Conservation (phyloP, 1,139 yeast species). For the Suhomyces wounanorum region DNA sequence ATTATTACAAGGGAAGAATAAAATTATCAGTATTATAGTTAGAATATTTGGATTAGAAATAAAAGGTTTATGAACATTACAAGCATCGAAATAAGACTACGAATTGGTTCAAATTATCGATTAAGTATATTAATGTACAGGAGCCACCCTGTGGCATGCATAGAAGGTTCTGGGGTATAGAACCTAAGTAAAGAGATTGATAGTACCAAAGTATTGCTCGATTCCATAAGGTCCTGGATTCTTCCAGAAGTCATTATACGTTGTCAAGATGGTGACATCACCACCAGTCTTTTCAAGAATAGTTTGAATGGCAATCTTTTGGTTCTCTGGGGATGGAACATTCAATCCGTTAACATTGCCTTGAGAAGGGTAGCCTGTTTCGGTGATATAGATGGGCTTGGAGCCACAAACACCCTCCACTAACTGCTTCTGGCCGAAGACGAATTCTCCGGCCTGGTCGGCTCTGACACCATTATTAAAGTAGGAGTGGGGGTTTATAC, state of each 20-base stretch:
- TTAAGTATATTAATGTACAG: neutral
- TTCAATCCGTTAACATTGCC: conserved; percentile 74
- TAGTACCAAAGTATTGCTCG: conserved; percentile 83
- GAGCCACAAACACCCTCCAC: conserved; percentile 56
- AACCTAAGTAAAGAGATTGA: conserved; percentile 37
- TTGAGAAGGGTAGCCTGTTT: conserved; percentile 85
- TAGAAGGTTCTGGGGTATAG: neutral
- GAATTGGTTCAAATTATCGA: neutral
- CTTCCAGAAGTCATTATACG: conserved; percentile 85
- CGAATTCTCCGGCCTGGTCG: conserved; percentile 69
- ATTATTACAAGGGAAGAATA: neutral
- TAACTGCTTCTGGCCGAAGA: conserved; percentile 58
- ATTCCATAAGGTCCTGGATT: conserved; percentile 80
- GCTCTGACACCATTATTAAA: conserved; percentile 68
- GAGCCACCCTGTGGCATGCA: neutral
- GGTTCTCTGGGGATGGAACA: conserved; percentile 71
- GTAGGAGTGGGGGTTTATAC: conserved; percentile 85
- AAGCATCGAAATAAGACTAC: neutral
- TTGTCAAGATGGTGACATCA: conserved; percentile 70
- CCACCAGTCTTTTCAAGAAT: conserved; percentile 54
- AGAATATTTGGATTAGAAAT: neutral
- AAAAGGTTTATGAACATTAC: neutral
- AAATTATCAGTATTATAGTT: neutral
- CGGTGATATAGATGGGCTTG: conserved; percentile 60
- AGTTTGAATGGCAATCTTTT: conserved; percentile 62